Evolutionary conservation across 306 rosid species (phyloP), one percentile per base, ranked within the genome.

Genomic region (Dryas octopetala): DNA sequence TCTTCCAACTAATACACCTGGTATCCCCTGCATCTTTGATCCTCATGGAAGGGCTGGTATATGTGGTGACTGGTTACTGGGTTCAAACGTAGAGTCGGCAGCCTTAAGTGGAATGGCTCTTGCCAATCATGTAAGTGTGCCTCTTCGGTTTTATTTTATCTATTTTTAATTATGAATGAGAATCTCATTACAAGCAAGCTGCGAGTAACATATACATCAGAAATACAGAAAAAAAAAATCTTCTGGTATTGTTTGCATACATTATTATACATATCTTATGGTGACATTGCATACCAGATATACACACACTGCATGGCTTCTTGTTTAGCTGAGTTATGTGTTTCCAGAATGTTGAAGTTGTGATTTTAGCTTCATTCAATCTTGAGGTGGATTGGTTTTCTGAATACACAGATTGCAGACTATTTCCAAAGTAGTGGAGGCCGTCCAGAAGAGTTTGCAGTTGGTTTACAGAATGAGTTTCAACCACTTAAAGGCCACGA

Each of bases 41-140:
- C 96, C 95, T 62, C 79, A 52, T 0, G 97, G 97, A 80, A 82
- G 98, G 77, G 95, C 96, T 40, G 98, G 98, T 63, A 89, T 91
- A 69, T 94, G 97, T 32, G 96, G 98, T 70, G 98, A 94, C 79
- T 94, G 97, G 98, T 85, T 93, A 6, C 86, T 93, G 9, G 98
- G 98, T 83, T 94, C 98, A 61, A 90, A 88, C 80, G 38, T 91
- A 79, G 98, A 94, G 82, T 87, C 98, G 15, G 97, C 98, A 62
- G 94, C 88, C 51, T 68, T 91, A 28, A 93, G 98, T 48, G 98
- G 98, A 70, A 91, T 90, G 38, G 87, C 95, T 67, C 87, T 91
- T 17, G 93, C 93, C 55, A 85, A 91, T 82, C 97, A 94, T 64
- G 97, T 90, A 86, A 86, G n/a, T n/a, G 79, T 38, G 41, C 14